A percentile compares a stretch with the other conserved stretches of the same genome.
Evolutionary conservation across 164 flowering plant genomes (phyloP).

Genomic region (Stephania japonica): DNA sequence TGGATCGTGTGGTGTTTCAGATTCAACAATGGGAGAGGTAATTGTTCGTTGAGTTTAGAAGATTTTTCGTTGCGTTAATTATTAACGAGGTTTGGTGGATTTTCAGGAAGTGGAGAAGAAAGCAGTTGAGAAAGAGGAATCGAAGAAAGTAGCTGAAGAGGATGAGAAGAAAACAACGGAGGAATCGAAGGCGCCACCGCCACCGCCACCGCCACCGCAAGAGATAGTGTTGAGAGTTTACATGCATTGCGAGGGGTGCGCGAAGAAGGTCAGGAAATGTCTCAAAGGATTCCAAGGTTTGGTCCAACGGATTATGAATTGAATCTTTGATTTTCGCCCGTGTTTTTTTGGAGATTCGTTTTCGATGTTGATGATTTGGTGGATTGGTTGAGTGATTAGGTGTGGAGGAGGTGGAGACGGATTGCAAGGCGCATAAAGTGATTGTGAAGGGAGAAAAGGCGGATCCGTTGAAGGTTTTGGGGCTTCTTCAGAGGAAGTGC

Average conservation of each 20-base stretch:
- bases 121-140: conserved; percentile 21
- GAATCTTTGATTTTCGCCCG: not conserved
- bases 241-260: conserved; percentile 98
- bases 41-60: not conserved
- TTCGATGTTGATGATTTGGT: not conserved
- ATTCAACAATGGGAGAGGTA: not conserved
- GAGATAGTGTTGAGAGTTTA: conserved; percentile 58
- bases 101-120: conserved; percentile 24
- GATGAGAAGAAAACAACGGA: conserved; percentile 22
- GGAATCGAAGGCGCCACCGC: conserved; percentile 33
- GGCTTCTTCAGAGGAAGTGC: conserved; percentile 59
- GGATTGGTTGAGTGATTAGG: conserved; percentile 28
- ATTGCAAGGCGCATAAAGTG: conserved; percentile 55
- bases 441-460: conserved; percentile 76
- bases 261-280: conserved; percentile 57
- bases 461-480: conserved; percentile 65
- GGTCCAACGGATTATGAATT: not conserved
- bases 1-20: not conserved
- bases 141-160: conserved; percentile 17
- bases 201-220: conserved; percentile 51
- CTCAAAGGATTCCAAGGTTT: conserved; percentile 69
- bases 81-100: not conserved
- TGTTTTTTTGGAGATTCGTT: not conserved
- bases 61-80: not conserved
- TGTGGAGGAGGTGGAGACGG: conserved; percentile 63